Evolutionary conservation across 331 rosid species (phyloP).

Genomic region (Pyracantha coccinea): DNA sequence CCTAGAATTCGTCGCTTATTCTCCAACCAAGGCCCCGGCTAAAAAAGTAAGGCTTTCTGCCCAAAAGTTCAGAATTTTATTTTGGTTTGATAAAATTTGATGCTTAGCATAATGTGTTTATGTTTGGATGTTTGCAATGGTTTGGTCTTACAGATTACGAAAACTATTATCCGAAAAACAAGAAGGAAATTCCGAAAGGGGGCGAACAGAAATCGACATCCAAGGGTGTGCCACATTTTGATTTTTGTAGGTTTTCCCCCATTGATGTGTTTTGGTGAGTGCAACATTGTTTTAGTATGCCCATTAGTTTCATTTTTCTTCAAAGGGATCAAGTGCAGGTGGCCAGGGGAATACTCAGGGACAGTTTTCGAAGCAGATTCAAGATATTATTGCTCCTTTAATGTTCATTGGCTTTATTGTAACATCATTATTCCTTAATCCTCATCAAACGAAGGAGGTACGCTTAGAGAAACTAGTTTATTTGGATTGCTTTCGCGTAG

Average conservation of each 20-base stretch:
- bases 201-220: slow-evolving; percentile 5
- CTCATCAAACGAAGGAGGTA: slow-evolving; percentile 59
- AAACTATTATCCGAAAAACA: slow-evolving; percentile 23
- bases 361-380: slow-evolving; percentile 38
- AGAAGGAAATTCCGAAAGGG: slow-evolving; percentile 12
- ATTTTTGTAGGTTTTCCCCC: not conserved
- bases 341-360: slow-evolving; percentile 40
- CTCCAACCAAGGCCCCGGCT: slow-evolving; percentile 11
- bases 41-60: slow-evolving; percentile 7
- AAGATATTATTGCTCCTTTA: slow-evolving; percentile 35
- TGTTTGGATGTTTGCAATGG: not conserved
- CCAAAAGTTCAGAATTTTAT: not conserved
- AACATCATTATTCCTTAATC: slow-evolving; percentile 35
- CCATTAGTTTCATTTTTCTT: not conserved
- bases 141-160: slow-evolving; percentile 13
- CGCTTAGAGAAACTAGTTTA: not conserved
- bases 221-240: not conserved
- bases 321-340: slow-evolving; percentile 54
- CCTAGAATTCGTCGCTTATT: slow-evolving; percentile 20
- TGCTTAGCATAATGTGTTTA: not conserved
- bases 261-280: not conserved
- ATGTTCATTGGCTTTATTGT: slow-evolving; percentile 43
- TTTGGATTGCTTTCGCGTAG: not conserved
- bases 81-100: not conserved
- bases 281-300: not conserved